A percentile compares a stretch with the other conserved stretches of the same genome.
These are phyloP conservation scores for Pelargonium fulgidum DNA, from an alignment of 441 rosid genomes.

Conservation along the genomic window DNA sequence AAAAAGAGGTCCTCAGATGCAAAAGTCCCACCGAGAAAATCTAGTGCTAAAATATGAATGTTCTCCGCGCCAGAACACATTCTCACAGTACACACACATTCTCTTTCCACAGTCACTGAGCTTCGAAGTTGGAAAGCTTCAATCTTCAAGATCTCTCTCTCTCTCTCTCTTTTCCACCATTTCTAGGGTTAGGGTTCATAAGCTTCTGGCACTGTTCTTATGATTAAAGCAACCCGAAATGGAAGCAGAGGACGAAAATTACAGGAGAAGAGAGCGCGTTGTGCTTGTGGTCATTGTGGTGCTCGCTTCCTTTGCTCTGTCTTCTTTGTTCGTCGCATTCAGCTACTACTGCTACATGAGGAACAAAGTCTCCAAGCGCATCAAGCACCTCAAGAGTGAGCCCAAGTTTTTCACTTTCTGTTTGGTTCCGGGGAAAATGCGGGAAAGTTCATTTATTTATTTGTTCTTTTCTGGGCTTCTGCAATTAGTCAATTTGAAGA, in stretches of 20 bases:
- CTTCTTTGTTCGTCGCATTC: slow-evolving; percentile 69
- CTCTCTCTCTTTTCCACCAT: slow-evolving; percentile 8
- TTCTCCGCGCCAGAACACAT: slow-evolving; percentile 7
- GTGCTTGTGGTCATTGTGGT: slow-evolving; percentile 66
- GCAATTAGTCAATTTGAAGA: background rate
- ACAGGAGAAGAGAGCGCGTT: slow-evolving; percentile 49
- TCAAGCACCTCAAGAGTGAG: slow-evolving; percentile 36
- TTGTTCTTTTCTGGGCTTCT: background rate
- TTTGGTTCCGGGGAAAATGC: slow-evolving; percentile 4
- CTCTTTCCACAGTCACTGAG: background rate
- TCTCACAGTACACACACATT: too few relatives aligned
- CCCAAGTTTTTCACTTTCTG: slow-evolving; percentile 4
- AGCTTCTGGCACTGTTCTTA: slow-evolving; percentile 1
- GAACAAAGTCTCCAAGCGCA: slow-evolving; percentile 65
- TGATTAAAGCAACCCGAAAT: slow-evolving; percentile 16
- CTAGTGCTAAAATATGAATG: background rate
- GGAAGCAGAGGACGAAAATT: slow-evolving; percentile 35
- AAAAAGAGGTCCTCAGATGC: background rate
- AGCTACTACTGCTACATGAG: slow-evolving; percentile 90
- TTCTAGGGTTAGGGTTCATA: slow-evolving; percentile 35
- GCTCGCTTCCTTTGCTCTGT: slow-evolving; percentile 58
- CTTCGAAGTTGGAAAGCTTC: slow-evolving; percentile 14
- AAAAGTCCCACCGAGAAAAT: background rate
- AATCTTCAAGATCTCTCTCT: slow-evolving; percentile 13
- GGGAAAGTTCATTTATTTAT: slow-evolving; percentile 7